Conservation (phyloP, 331 rosid species). For the Phaseolus coccineus region DNA sequence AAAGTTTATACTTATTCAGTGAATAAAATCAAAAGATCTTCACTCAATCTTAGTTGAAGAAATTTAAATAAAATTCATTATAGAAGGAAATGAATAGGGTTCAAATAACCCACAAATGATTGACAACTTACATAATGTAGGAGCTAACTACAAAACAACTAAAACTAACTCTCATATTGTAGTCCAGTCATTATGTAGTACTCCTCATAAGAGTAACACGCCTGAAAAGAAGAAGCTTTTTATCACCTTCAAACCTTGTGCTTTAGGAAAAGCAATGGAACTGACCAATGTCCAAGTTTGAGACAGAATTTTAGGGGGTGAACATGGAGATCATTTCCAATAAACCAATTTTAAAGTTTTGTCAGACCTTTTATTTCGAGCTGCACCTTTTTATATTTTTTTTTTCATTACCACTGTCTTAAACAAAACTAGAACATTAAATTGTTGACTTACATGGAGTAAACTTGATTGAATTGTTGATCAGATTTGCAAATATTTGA, state of each 20-base stretch:
- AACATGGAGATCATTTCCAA: slow-evolving; percentile 1
- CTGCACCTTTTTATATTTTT: neutral
- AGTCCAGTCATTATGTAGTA: slow-evolving; percentile 43
- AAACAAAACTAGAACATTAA: slow-evolving; percentile 1
- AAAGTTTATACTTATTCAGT: neutral
- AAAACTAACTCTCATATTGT: slow-evolving; percentile 40
- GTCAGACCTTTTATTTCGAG: neutral
- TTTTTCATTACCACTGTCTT: neutral
- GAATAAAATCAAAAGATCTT: neutral
- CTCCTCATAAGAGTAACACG: slow-evolving; percentile 36
- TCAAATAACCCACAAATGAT: slow-evolving; percentile 21
- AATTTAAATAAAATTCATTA: neutral
- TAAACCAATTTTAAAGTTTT: neutral
- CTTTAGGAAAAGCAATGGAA: neutral
- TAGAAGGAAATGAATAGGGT: neutral
- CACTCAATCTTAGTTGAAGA: neutral
- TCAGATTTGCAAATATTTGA: slow-evolving; percentile 92
- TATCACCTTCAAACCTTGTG: slow-evolving; percentile 21
- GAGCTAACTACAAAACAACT: slow-evolving; percentile 33
- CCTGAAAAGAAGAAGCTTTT: slow-evolving; percentile 43
- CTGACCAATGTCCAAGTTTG: neutral
- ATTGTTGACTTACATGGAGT: slow-evolving; percentile 76
- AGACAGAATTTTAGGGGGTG: neutral
- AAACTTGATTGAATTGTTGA: slow-evolving; percentile 96
- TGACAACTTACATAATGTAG: slow-evolving; percentile 38